phyloP scores from a whole-genome alignment of 176 grass and related monocot genomes.

The Hsuehochloa calcarea region DNA sequence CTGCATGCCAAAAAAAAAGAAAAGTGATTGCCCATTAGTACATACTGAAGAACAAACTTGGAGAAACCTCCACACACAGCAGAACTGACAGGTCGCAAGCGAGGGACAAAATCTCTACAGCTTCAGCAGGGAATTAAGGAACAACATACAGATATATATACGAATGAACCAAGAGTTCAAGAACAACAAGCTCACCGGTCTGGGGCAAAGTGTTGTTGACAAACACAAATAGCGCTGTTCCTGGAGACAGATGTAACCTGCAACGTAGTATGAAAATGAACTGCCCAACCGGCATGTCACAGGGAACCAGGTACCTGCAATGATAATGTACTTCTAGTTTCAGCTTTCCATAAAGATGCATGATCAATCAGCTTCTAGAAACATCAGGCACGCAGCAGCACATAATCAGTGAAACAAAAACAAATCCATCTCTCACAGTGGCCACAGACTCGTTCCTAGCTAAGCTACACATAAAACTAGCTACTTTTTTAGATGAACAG shows the following conservation, averaged over 20 bases:
- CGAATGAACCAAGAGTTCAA: no score
- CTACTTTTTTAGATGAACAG: background rate
- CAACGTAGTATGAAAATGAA: constrained; percentile 67
- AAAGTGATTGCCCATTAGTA: no score
- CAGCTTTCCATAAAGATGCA: background rate
- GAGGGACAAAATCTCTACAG: no score
- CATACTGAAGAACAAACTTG: background rate
- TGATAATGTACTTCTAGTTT: background rate
- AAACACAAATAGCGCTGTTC: constrained; percentile 82
- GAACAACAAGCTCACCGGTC: constrained; percentile 41
- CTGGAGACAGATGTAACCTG: constrained; percentile 57
- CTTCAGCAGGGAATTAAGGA: no score
- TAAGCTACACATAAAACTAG: background rate
- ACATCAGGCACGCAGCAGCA: background rate
- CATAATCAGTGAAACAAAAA: background rate
- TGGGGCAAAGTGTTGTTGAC: constrained; percentile 74
- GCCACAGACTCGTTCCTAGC: background rate
- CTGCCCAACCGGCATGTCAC: constrained; percentile 59
- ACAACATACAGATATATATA: no score
- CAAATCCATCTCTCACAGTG: background rate
- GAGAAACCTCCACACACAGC: background rate
- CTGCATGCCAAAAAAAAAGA: constrained; percentile 33
- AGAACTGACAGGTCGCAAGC: background rate
- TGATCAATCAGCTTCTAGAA: background rate
- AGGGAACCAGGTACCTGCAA: constrained; percentile 31